Evolutionary conservation across 345 rosid species (phyloP).

Genomic region (Hibiscus mutabilis): DNA sequence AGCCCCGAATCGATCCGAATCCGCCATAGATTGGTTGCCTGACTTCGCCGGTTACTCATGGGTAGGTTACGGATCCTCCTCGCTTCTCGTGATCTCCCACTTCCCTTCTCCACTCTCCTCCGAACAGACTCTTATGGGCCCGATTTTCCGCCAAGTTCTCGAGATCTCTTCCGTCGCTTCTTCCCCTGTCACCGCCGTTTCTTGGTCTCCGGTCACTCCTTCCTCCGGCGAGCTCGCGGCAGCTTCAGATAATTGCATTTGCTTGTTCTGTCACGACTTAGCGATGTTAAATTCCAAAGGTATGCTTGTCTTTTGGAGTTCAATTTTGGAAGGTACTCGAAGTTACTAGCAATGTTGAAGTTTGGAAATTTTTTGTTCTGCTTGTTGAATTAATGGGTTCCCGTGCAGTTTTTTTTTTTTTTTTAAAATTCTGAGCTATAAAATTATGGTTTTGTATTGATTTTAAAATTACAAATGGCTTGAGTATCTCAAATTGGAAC

Average conservation of each 20-base stretch:
- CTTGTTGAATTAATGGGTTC: background rate
- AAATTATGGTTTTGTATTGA: background rate
- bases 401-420: background rate
- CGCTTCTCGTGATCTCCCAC: slow-evolving; percentile 81
- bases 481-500: slow-evolving; percentile 34
- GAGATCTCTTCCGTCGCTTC: slow-evolving; percentile 46
- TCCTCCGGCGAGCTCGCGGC: slow-evolving; percentile 81
- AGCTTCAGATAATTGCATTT: slow-evolving; percentile 49
- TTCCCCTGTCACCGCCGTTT: slow-evolving; percentile 50
- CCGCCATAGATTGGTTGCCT: slow-evolving; percentile 78
- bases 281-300: slow-evolving; percentile 33
- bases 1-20: slow-evolving; percentile 55
- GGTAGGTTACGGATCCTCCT: slow-evolving; percentile 89
- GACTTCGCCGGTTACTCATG: slow-evolving; percentile 85
- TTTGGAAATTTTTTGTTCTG: background rate
- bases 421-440: background rate
- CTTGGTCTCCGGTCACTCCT: slow-evolving; percentile 71
- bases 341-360: background rate
- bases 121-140: slow-evolving; percentile 48
- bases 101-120: slow-evolving; percentile 75
- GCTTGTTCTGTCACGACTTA: slow-evolving; percentile 41
- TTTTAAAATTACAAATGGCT: background rate
- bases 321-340: background rate
- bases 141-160: slow-evolving; percentile 68
- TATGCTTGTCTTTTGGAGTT: slow-evolving; percentile 15